Evolutionary conservation across 2,329 filamentous ascomycete genomes (phyloP).

Genomic region (Arachnomyces sp.): DNA sequence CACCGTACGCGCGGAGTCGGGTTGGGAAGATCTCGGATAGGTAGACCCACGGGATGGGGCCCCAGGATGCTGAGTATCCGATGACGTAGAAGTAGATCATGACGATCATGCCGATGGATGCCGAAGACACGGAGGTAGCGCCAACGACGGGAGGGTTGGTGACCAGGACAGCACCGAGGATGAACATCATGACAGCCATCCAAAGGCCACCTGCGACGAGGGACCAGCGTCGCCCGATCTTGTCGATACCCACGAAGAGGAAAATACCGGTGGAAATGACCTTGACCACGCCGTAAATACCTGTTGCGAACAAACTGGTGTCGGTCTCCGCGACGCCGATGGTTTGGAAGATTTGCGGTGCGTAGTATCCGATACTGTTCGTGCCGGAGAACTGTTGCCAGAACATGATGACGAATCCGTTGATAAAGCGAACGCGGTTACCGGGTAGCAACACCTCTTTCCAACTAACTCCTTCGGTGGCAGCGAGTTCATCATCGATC

Average conservation of each 20-base stretch:
- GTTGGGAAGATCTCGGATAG: slow-evolving; percentile 33
- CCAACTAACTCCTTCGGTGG: slow-evolving; percentile 2
- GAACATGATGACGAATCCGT: slow-evolving; percentile 48
- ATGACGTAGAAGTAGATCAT: slow-evolving; percentile 37
- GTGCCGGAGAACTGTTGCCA: slow-evolving; percentile 46
- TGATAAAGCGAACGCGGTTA: slow-evolving; percentile 52
- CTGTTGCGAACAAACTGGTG: slow-evolving; percentile 12
- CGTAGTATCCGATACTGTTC: slow-evolving; percentile 31
- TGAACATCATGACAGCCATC: slow-evolving; percentile 22
- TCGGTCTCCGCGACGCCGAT: slow-evolving; percentile 9
- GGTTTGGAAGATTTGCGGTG: slow-evolving; percentile 34
- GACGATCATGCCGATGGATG: slow-evolving; percentile 20
- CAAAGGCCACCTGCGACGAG: slow-evolving; percentile 13
- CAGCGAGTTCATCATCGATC: slow-evolving; percentile 32
- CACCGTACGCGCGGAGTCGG: slow-evolving; percentile 30
- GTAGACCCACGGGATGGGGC: slow-evolving; percentile 29
- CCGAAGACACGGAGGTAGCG: slow-evolving; percentile 9
- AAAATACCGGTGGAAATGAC: slow-evolving; percentile 23
- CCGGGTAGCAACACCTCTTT: slow-evolving; percentile 28
- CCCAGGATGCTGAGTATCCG: slow-evolving; percentile 19
- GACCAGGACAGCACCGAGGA: slow-evolving; percentile 38
- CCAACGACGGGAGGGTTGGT: slow-evolving; percentile 12
- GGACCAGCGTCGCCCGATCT: slow-evolving; percentile 10
- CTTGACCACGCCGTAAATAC: slow-evolving; percentile 26
- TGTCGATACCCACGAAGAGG: slow-evolving; percentile 19